These are phyloP conservation scores for Leptographium radiaticola DNA, from an alignment of 2,329 filamentous ascomycete species.

Conservation along the genomic window DNA sequence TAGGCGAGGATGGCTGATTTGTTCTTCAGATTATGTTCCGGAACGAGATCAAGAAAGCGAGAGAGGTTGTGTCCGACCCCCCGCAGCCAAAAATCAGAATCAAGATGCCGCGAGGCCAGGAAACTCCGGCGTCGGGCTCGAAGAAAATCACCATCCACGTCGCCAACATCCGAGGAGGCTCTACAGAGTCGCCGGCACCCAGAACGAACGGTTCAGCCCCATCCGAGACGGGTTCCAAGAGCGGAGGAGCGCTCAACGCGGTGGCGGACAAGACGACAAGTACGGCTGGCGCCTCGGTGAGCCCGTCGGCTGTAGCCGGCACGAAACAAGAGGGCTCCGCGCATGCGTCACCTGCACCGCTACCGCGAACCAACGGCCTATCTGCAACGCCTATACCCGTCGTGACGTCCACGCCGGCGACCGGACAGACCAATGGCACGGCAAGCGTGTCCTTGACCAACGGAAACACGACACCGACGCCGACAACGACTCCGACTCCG, in stretches of 20 bases:
- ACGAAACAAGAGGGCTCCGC: slow-evolving; percentile 22
- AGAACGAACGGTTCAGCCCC: slow-evolving; percentile 21
- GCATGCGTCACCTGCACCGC: slow-evolving; percentile 18
- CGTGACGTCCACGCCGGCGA: not conserved
- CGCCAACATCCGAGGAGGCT: slow-evolving; percentile 40
- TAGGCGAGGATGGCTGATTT: not conserved
- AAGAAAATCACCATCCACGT: slow-evolving; percentile 64
- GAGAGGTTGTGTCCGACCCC: slow-evolving; percentile 58
- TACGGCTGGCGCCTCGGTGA: slow-evolving; percentile 30
- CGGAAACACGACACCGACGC: not conserved
- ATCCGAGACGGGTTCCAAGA: slow-evolving; percentile 21
- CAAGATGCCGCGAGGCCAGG: slow-evolving; percentile 43
- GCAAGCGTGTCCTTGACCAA: not conserved
- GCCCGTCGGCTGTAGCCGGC: slow-evolving; percentile 23
- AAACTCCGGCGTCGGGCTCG: slow-evolving; percentile 27
- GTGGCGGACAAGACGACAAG: slow-evolving; percentile 27
- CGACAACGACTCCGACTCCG: slow-evolving; percentile 6
- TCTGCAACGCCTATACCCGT: not conserved
- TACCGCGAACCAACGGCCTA: slow-evolving; percentile 17
- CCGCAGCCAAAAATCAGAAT: slow-evolving; percentile 68
- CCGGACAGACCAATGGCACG: not conserved
- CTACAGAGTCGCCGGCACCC: slow-evolving; percentile 38
- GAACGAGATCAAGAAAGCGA: slow-evolving; percentile 56
- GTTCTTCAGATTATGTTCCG: slow-evolving; percentile 37
- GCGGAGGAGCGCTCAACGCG: slow-evolving; percentile 9